Evolutionary conservation across 2,329 filamentous ascomycete species (phyloP), one percentile per base, ranked within the genome.

Genomic region (Diaporthe eres): DNA sequence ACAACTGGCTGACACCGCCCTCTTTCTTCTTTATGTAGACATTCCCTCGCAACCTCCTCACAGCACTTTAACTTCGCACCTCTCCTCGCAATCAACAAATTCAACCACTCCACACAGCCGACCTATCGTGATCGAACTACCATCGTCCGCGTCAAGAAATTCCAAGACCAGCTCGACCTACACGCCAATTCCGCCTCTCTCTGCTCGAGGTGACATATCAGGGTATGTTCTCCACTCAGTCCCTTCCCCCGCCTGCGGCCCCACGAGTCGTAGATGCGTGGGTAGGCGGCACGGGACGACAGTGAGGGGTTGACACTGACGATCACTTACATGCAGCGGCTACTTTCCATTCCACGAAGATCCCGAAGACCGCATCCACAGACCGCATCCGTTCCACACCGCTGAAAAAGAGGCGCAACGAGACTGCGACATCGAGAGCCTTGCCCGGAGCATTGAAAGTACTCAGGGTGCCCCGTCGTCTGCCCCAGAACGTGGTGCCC

Each of bases 271-370:
- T 57, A 51, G 73, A 25, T 37, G 57, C 55, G 53, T 53, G 58
- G 68, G 61, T 65, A 55, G 37, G 55, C 71, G 71, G 74, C 55
- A 72, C 57, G 73, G 72, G 72, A 44, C 61, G 70, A 58, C 68
- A 51, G 44, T 77, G 75, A 78, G 70, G 68, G 67, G 72, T 71
- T 44, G 73, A 72, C 71, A 72, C 76, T 61, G 72, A 72, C 70
- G 72, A 55, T 58, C 47, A 65, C 25, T 17, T 75, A 71, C 42
- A 28, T 55, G 49, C 78, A 92, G 90, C 81, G 90, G 88, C 39
- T 92, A 92, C 79, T 92, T 92, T 78, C 90, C 90, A 25, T 82
- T 89, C 44, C 90, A 92, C 82, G 90, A 92, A 81, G 89, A 92
- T 71, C 87, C 88, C 57, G 83, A 81, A 70, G 80, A 81, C 74